Percentiles rank a stretch among this genome's conserved stretches.
Conservation (phyloP, 257 asterid species). For the Paraleonurus japonicus region DNA sequence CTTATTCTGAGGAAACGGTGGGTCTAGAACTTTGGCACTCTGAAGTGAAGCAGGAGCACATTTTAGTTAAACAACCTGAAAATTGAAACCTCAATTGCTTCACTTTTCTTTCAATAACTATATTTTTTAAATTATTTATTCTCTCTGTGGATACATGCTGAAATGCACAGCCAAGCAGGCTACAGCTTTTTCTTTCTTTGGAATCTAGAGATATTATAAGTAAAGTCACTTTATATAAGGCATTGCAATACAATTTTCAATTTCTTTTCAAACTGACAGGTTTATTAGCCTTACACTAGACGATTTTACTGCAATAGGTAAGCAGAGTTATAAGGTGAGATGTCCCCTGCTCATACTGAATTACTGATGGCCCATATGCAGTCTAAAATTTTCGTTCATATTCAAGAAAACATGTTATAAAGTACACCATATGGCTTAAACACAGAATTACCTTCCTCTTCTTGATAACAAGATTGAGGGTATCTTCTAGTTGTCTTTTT, state of each 20-base stretch:
- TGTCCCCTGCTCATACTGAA: not conserved
- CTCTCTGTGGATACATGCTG: not conserved
- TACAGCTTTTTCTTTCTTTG: not conserved
- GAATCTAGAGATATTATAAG: not conserved
- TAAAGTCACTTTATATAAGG: not conserved
- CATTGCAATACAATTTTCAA: slow-evolving; percentile 1
- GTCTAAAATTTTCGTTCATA: not conserved
- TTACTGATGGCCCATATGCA: not conserved
- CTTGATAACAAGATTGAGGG: slow-evolving; percentile 85
- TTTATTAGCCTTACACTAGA: not conserved
- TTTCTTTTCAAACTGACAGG: not conserved
- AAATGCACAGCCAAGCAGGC: not conserved
- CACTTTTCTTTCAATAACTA: not conserved
- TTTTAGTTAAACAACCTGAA: not conserved
- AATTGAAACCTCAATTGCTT: not conserved
- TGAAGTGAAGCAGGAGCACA: not conserved
- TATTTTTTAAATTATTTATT: not conserved
- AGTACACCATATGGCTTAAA: not conserved
- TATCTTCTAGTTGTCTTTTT: slow-evolving; percentile 97
- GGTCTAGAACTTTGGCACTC: not conserved
- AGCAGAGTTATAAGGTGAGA: not conserved
- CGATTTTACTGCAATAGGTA: not conserved
- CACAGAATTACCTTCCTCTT: slow-evolving; percentile 75
- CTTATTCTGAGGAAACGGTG: not conserved
- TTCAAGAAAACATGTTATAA: not conserved